A percentile compares a stretch with the other conserved stretches of the same genome.
phyloP scores from a whole-genome alignment of 1,284 basidiomycete genomes.

The Leccinum insolens region DNA sequence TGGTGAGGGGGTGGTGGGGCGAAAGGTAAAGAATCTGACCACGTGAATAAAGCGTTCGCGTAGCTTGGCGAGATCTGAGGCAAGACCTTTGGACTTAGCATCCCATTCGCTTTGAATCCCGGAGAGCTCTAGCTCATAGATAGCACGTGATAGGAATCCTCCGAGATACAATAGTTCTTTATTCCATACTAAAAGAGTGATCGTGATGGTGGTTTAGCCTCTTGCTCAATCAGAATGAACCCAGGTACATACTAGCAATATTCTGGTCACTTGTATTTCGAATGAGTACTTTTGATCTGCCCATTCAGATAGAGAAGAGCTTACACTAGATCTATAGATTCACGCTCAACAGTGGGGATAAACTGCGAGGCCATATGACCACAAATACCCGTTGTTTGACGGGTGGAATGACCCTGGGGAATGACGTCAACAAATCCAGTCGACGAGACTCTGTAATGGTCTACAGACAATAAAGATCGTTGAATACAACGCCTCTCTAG shows the following conservation, averaged over 20 bases:
- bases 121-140: slow-evolving; percentile 85
- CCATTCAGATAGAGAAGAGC: slow-evolving; percentile 21
- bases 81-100: too few relatives aligned
- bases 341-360: slow-evolving; percentile 95
- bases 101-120: slow-evolving; percentile 54
- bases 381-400: slow-evolving; percentile 81
- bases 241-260: slow-evolving; percentile 53
- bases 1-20: too few relatives aligned
- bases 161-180: slow-evolving; percentile 82
- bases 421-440: background rate
- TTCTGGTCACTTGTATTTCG: slow-evolving; percentile 60
- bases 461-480: background rate
- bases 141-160: slow-evolving; percentile 76
- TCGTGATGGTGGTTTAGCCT: background rate
- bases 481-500: background rate
- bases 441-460: background rate
- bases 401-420: background rate
- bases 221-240: background rate
- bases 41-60: too few relatives aligned
- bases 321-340: slow-evolving; percentile 87
- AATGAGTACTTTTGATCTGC: background rate
- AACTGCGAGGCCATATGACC: slow-evolving; percentile 91
- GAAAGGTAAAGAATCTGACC: too few relatives aligned
- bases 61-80: too few relatives aligned
- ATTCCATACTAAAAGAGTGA: slow-evolving; percentile 67